Conservation (phyloP, 352 stramenopile species). For the Phytophthora boehmeriae region DNA sequence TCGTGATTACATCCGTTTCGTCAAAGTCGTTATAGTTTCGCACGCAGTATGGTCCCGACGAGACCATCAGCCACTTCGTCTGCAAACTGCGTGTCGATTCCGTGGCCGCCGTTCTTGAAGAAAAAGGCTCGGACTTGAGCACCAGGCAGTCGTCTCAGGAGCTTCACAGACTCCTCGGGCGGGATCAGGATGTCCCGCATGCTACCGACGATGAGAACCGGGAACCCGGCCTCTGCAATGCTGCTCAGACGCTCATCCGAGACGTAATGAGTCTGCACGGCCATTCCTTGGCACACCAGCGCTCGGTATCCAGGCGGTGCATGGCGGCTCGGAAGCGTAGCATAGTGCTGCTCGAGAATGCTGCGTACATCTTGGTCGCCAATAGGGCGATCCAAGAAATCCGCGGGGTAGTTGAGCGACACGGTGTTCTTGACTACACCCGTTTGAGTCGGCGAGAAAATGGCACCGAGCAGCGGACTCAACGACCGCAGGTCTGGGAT, state of each 20-base stretch:
- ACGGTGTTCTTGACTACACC: conserved; percentile 38
- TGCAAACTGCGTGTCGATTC: conserved; percentile 32
- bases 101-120: conserved; percentile 36
- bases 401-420: conserved; percentile 44
- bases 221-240: conserved; percentile 44
- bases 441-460: conserved; percentile 38
- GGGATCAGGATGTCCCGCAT: conserved; percentile 49
- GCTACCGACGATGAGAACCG: conserved; percentile 48
- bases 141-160: conserved; percentile 21
- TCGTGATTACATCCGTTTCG: not conserved
- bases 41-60: conserved; percentile 27
- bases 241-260: conserved; percentile 43
- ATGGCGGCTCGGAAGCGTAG: conserved; percentile 23
- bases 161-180: conserved; percentile 29
- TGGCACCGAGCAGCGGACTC: conserved; percentile 31
- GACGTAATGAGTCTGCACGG: conserved; percentile 48
- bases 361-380: conserved; percentile 30
- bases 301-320: conserved; percentile 29
- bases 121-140: conserved; percentile 33
- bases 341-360: conserved; percentile 25
- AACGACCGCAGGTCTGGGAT: conserved; percentile 36
- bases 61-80: conserved; percentile 37
- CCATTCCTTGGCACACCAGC: conserved; percentile 34
- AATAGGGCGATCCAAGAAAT: conserved; percentile 39
- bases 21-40: conserved; percentile 9